Evolutionary conservation across 116 monocot genomes (phyloP).

Genomic region (Papilionanthe hybrid): DNA sequence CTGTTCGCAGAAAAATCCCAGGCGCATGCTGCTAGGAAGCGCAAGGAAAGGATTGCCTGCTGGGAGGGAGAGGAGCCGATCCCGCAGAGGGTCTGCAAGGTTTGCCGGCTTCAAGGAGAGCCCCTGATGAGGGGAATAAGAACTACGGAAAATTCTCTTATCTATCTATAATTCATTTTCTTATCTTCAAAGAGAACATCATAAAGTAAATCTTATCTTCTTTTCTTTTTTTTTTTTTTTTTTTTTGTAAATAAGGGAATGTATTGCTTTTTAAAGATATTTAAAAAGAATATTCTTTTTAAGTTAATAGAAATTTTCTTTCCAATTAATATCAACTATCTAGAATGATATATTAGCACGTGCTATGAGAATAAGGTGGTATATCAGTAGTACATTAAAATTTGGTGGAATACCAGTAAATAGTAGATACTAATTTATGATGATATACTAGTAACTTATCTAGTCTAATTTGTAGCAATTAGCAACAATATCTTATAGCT

Average conservation of each 20-base stretch:
- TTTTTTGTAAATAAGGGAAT: not conserved
- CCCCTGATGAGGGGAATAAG: no score
- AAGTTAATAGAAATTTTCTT: not conserved
- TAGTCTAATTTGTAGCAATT: not conserved
- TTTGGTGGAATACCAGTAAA: not conserved
- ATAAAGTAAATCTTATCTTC: not conserved
- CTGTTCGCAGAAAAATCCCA: no score
- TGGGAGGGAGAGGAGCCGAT: no score
- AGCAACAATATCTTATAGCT: not conserved
- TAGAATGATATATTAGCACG: not conserved
- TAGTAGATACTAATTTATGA: not conserved
- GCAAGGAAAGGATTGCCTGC: no score
- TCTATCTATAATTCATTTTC: no score
- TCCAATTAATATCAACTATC: not conserved
- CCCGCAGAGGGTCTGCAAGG: no score
- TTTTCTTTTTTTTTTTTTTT: no score
- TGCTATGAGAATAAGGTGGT: not conserved
- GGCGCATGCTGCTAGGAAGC: no score
- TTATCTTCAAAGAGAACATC: not conserved
- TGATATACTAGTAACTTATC: not conserved
- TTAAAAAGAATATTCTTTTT: not conserved
- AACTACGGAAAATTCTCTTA: no score
- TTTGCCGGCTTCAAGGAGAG: no score
- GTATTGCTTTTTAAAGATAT: not conserved
- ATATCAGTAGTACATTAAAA: not conserved